A percentile compares a stretch with the other conserved stretches of the same genome.
Conservation (phyloP, 2,329 filamentous ascomycete species). For the Aspergillus eucalypticola region DNA sequence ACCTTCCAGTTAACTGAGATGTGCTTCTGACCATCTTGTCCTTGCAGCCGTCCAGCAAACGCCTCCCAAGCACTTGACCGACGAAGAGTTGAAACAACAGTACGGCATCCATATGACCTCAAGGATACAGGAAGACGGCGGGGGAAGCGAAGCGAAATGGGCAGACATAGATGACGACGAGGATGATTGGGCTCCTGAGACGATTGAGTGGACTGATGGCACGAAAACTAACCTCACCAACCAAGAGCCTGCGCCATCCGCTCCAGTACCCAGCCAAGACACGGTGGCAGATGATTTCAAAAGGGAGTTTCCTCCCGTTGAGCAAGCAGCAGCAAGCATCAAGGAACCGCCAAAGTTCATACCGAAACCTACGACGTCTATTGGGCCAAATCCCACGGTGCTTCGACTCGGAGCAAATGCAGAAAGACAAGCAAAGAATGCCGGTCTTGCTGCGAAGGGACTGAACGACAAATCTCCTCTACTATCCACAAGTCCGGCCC, state of each 20-base stretch:
- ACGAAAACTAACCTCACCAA: conserved; percentile 64
- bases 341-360: conserved; percentile 32
- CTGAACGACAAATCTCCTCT: conserved; percentile 55
- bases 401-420: conserved; percentile 50
- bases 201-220: conserved; percentile 69
- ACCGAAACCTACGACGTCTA: conserved; percentile 44
- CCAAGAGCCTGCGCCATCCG: conserved; percentile 29
- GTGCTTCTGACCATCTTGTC: conserved; percentile 22
- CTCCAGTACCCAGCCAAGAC: conserved; percentile 22
- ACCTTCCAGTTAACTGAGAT: neutral
- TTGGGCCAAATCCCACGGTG: conserved; percentile 53
- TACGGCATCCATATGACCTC: conserved; percentile 69
- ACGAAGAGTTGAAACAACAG: conserved; percentile 68
- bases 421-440: conserved; percentile 48
- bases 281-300: conserved; percentile 24
- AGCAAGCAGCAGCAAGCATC: conserved; percentile 24
- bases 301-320: conserved; percentile 22
- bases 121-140: conserved; percentile 62
- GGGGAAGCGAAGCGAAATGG: conserved; percentile 66
- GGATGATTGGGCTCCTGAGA: conserved; percentile 68
- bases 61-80: conserved; percentile 65
- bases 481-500: conserved; percentile 47
- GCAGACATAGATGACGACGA: conserved; percentile 70
- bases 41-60: conserved; percentile 53
- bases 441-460: conserved; percentile 50